Evolutionary conservation across 75 land plant genomes (phyloP), one percentile per base, ranked within the genome.

Genomic region (Adiantum capillusveneris): DNA sequence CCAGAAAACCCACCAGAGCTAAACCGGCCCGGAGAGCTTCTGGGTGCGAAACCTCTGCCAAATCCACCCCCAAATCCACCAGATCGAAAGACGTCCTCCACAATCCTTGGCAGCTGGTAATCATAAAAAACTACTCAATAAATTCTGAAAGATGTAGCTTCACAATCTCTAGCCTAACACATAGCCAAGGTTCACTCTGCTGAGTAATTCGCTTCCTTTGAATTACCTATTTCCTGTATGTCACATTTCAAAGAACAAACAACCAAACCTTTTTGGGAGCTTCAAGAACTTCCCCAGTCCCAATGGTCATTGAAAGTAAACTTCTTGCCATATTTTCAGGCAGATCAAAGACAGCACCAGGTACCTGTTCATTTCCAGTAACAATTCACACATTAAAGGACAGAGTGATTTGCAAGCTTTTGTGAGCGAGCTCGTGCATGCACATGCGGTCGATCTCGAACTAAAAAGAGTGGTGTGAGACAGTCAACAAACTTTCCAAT

Each of bases 261-360:
- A 9, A 9, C 9, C 12, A 14, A 41, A 46, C 50, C 50, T 46
- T 46, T 6, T 46, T 5, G 13, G 17, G 50, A 18, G 50, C 50
- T 21, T 46, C 50, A 21, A 46, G 13, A 2, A 46, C 50, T 46
- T 46, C 50, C 2, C 50, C 50, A 2, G 50, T 46, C 2, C 12
- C 2, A 2, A 46, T 29, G 13, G 2, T 46, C 50, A 21, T 46
- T 46, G 50, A 46, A 3, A 63, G 65, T 2, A 63, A 29, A 0
- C 26, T 16, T 31, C 19, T 46, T 3, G 56, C 56, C 19, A 49
- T 0, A 2, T 48, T 6, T 56, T 63, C 55, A 16, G 65, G 65
- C 16, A 63, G 29, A 19, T 63, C 56, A 50, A 63, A 63, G 14
- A 63, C 56, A 18, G 65, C 65, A 27, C 56, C 65, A n/a, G 46